Evolutionary conservation across 495 filamentous ascomycete species (phyloP).

Genomic region (Penicillium soppii): DNA sequence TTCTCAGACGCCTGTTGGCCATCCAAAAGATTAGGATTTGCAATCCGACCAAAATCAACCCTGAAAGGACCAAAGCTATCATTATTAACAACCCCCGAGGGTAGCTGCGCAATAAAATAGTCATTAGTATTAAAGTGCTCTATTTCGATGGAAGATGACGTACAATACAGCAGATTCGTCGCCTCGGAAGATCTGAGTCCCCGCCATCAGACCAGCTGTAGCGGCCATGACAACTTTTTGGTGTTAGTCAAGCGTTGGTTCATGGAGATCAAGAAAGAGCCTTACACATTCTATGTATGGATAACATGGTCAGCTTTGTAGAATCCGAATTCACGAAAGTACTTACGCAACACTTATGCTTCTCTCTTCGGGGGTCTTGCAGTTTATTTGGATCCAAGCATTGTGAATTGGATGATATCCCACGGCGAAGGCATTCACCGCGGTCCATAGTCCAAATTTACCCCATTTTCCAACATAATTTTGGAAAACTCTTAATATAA

Average conservation of each 20-base stretch:
- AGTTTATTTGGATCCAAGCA: slow-evolving; percentile 37
- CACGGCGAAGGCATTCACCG: slow-evolving; percentile 29
- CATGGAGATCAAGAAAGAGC: neutral
- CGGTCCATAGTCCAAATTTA: slow-evolving; percentile 30
- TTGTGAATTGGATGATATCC: slow-evolving; percentile 38
- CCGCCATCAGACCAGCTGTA: slow-evolving; percentile 29
- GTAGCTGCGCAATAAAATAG: slow-evolving; percentile 8
- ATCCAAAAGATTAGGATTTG: neutral
- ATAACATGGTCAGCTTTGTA: neutral
- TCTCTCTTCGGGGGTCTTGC: slow-evolving; percentile 21
- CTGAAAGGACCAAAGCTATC: slow-evolving; percentile 18
- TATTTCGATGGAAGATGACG: neutral
- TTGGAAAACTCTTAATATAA: slow-evolving; percentile 14
- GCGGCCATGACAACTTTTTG: slow-evolving; percentile 28
- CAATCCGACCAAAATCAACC: slow-evolving; percentile 8
- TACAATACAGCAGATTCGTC: slow-evolving; percentile 20
- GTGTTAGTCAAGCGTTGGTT: slow-evolving; percentile 1
- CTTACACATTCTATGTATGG: slow-evolving; percentile 30
- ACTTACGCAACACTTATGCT: slow-evolving; percentile 35
- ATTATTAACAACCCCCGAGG: slow-evolving; percentile 23
- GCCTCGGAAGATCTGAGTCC: slow-evolving; percentile 29
- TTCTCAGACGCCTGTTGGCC: neutral
- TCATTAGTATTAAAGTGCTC: neutral
- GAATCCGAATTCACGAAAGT: neutral
- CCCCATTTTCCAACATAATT: slow-evolving; percentile 21